A percentile compares a stretch with the other conserved stretches of the same genome.
Conservation (phyloP, 768 basidiomycete species). For the Dictyophora rubrovolvata region DNA sequence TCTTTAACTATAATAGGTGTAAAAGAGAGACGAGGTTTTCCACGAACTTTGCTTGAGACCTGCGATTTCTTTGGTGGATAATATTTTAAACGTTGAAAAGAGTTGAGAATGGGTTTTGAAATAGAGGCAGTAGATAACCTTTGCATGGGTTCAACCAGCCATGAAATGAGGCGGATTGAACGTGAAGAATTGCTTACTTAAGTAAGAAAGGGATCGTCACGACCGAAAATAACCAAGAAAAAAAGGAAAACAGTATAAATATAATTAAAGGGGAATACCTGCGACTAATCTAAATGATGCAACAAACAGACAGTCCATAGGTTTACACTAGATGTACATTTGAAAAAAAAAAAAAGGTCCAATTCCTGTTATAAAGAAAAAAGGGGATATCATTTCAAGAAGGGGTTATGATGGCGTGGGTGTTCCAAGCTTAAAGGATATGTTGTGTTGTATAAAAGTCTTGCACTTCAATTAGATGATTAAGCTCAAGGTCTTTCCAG, state of each 20-base stretch:
- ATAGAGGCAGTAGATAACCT: background rate
- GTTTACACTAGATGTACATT: background rate
- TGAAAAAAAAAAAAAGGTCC: background rate
- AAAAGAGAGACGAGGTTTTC: background rate
- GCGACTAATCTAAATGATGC: background rate
- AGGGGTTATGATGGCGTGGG: background rate
- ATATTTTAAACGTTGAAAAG: background rate
- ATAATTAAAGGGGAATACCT: background rate
- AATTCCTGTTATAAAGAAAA: background rate
- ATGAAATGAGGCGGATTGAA: background rate
- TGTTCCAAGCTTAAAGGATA: constrained; percentile 1
- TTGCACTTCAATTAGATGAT: constrained; percentile 7
- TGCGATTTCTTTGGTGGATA: background rate
- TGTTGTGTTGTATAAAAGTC: constrained; percentile 2
- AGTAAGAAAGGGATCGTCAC: background rate
- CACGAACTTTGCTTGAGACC: background rate
- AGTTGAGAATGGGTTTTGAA: background rate
- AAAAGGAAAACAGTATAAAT: background rate
- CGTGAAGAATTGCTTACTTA: background rate
- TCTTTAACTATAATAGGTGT: background rate
- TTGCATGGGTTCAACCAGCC: background rate
- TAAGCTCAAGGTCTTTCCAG: constrained; percentile 24
- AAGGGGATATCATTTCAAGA: background rate
- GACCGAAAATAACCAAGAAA: background rate
- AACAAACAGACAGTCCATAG: background rate